These are phyloP conservation scores for Cystobasidium onofrii DNA, from an alignment of 768 basidiomycete genomes.

Conservation along the genomic window DNA sequence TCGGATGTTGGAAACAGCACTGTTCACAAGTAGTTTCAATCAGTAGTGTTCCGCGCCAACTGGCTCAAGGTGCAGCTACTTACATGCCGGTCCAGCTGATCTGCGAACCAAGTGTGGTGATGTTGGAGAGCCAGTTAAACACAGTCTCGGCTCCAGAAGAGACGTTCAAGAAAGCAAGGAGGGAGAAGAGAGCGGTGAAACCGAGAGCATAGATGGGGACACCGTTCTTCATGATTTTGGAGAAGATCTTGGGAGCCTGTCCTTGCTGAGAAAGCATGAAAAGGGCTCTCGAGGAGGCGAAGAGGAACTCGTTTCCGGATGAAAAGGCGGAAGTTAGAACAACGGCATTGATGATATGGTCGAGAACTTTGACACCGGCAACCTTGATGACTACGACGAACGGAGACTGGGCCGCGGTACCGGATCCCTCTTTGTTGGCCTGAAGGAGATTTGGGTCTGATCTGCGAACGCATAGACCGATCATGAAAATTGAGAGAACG, in stretches of 20 bases:
- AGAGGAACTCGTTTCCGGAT: constrained; percentile 61
- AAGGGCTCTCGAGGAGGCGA: constrained; percentile 60
- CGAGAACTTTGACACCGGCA: constrained; percentile 46
- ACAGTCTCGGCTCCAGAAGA: constrained; percentile 55
- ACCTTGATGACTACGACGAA: constrained; percentile 69
- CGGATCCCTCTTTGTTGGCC: constrained; percentile 44
- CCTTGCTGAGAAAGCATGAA: constrained; percentile 71
- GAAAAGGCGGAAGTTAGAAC: constrained; percentile 86
- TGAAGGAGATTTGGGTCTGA: constrained; percentile 54
- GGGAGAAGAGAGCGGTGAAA: constrained; percentile 58
- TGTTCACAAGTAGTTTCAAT: neutral
- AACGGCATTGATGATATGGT: constrained; percentile 47
- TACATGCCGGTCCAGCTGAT: constrained; percentile 72
- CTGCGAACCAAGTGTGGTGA: constrained; percentile 45
- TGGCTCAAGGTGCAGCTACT: neutral
- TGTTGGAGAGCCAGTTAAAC: constrained; percentile 33
- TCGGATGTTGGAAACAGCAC: constrained; percentile 62
- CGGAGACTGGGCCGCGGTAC: constrained; percentile 68
- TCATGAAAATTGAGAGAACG: constrained; percentile 46
- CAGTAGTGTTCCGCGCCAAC: too few relatives aligned
- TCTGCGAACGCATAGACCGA: constrained; percentile 68
- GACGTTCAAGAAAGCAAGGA: constrained; percentile 69
- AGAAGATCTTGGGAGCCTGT: constrained; percentile 75
- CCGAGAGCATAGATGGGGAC: constrained; percentile 66
- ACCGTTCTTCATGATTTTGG: constrained; percentile 56